Conservation (phyloP, 2,329 filamentous ascomycete genomes). For the Pyricularia sp. region DNA sequence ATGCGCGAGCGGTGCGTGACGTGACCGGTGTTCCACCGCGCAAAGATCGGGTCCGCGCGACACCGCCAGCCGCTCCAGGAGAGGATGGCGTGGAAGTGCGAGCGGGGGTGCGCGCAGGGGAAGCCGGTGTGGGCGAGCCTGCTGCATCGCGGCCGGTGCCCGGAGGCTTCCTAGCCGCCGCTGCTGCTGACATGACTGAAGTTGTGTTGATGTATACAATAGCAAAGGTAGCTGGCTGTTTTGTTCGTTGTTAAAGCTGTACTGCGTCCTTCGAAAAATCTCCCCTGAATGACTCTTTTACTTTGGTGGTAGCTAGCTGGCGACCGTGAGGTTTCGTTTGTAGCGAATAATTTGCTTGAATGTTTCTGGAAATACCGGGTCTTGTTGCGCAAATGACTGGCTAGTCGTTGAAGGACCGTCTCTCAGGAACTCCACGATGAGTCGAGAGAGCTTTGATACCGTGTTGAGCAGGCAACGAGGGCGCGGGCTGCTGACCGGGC, state of each 20-base stretch:
- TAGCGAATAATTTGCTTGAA: background rate
- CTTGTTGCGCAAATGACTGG: background rate
- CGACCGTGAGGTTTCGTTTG: background rate
- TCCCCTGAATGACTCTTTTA: background rate
- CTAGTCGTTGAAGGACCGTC: background rate
- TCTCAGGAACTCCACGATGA: background rate
- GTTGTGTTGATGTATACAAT: background rate
- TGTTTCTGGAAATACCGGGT: background rate
- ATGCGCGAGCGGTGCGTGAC: conserved; percentile 56
- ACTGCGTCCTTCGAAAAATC: background rate
- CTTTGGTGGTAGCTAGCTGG: background rate
- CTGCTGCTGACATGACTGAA: conserved; percentile 37
- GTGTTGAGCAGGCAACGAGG: background rate
- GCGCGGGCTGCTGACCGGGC: background rate
- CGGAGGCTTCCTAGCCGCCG: conserved; percentile 42
- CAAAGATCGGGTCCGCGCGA: conserved; percentile 53
- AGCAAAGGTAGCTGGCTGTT: background rate
- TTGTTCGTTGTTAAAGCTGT: background rate
- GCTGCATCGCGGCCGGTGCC: conserved; percentile 33
- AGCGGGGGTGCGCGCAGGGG: conserved; percentile 25
- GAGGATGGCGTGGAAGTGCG: conserved; percentile 41
- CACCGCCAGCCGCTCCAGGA: conserved; percentile 27
- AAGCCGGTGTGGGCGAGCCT: conserved; percentile 25
- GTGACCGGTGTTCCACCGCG: conserved; percentile 60
- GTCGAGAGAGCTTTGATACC: background rate